Percentiles rank a stretch among this genome's conserved stretches.
Evolutionary conservation across 352 stramenopile genomes (phyloP).

Genomic region (Pythium aristosporum): DNA sequence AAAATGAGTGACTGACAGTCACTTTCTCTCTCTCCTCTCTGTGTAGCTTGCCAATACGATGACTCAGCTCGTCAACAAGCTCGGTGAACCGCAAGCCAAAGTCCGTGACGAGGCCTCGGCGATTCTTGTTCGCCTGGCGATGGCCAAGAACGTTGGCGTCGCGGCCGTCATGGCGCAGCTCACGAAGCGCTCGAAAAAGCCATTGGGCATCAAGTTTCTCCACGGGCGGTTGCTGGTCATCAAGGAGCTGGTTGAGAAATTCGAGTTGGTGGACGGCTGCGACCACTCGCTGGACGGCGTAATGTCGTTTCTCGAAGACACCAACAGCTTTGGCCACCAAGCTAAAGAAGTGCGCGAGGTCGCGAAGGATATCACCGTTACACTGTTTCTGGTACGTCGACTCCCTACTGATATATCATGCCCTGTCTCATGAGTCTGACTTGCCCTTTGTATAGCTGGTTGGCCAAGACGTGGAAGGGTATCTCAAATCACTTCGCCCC

Average conservation of each 20-base stretch:
- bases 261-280: slow-evolving; percentile 45
- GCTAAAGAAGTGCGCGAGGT: slow-evolving; percentile 87
- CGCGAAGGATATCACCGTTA: slow-evolving; percentile 85
- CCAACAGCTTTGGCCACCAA: slow-evolving; percentile 84
- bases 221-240: slow-evolving; percentile 60
- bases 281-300: slow-evolving; percentile 61
- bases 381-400: slow-evolving; percentile 54
- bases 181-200: slow-evolving; percentile 73
- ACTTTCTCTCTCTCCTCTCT: background rate
- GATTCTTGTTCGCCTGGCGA: slow-evolving; percentile 43
- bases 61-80: slow-evolving; percentile 76
- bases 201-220: slow-evolving; percentile 68
- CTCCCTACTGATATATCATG: background rate
- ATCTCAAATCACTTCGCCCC: slow-evolving; percentile 76
- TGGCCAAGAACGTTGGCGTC: slow-evolving; percentile 65
- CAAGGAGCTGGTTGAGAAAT: slow-evolving; percentile 56
- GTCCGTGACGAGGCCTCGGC: slow-evolving; percentile 66
- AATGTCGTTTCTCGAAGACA: slow-evolving; percentile 81
- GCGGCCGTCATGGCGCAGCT: slow-evolving; percentile 61
- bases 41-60: slow-evolving; percentile 69
- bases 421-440: background rate
- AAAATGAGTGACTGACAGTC: background rate
- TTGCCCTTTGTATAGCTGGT: slow-evolving; percentile 27
- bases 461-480: slow-evolving; percentile 67
- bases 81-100: slow-evolving; percentile 71